A percentile compares a stretch with the other conserved stretches of the same genome.
These are phyloP conservation scores for Penicillium capsulatum DNA, from an alignment of 2,329 filamentous ascomycete genomes.

Conservation along the genomic window DNA sequence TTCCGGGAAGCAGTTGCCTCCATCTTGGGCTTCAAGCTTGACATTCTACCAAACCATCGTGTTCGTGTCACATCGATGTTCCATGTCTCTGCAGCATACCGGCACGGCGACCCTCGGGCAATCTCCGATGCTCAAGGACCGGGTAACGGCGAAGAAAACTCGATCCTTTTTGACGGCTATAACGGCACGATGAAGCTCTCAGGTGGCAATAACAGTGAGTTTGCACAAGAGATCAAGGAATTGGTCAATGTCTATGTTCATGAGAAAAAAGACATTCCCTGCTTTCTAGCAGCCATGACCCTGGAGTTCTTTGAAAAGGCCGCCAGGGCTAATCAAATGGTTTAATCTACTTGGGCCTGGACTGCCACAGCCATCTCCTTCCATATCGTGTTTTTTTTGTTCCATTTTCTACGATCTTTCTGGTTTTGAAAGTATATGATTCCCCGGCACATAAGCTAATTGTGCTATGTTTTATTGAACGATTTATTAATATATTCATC, in stretches of 20 bases:
- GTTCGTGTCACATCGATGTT: constrained; percentile 87
- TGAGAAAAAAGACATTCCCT: constrained; percentile 87
- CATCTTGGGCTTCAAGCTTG: constrained; percentile 88
- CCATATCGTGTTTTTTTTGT: constrained; percentile 1
- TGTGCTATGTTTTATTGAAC: constrained; percentile 21
- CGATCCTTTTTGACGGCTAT: constrained; percentile 82
- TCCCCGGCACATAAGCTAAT: constrained; percentile 23
- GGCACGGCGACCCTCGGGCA: constrained; percentile 44
- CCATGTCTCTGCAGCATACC: constrained; percentile 58
- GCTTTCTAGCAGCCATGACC: constrained; percentile 85
- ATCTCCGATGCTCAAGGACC: constrained; percentile 56
- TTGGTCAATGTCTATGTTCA: constrained; percentile 95
- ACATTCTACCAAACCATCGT: constrained; percentile 95
- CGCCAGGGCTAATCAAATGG: constrained; percentile 36
- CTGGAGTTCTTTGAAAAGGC: constrained; percentile 81
- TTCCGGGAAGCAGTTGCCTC: constrained; percentile 93
- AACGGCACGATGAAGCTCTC: constrained; percentile 97
- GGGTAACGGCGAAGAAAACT: constrained; percentile 51
- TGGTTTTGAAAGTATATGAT: constrained; percentile 19
- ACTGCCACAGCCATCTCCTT: neutral
- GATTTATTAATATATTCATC: neutral
- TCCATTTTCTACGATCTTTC: neutral
- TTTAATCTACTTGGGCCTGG: constrained; percentile 18
- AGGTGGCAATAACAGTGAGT: constrained; percentile 79
- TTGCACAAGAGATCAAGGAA: constrained; percentile 77